phyloP scores from a whole-genome alignment of 2,329 filamentous ascomycete genomes.

The Sordariomycetes sp. region DNA sequence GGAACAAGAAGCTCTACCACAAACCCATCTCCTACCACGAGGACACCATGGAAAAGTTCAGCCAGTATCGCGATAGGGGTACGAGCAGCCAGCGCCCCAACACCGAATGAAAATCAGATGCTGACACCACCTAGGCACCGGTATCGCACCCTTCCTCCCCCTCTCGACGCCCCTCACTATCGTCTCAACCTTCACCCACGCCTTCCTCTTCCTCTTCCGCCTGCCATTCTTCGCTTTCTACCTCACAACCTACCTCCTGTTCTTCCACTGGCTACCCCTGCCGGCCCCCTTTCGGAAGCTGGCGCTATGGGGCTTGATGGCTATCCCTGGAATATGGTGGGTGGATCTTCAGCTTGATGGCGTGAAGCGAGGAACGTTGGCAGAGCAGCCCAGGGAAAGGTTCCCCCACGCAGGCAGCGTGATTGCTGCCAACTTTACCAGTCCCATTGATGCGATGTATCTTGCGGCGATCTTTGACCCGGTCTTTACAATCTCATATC shows the following conservation, averaged over 20 bases:
- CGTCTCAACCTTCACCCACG: constrained; percentile 54
- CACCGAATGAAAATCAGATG: constrained; percentile 1
- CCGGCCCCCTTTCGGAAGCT: constrained; percentile 62
- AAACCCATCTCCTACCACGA: too few species aligned
- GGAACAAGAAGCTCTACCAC: too few species aligned
- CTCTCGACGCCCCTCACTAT: constrained; percentile 56
- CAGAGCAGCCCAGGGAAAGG: constrained; percentile 61
- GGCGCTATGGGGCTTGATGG: constrained; percentile 78
- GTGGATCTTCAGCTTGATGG: constrained; percentile 97
- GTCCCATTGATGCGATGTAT: constrained; percentile 87
- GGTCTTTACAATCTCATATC: constrained; percentile 82
- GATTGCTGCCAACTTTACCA: constrained; percentile 86
- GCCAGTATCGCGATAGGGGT: constrained; percentile 87
- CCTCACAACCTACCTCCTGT: constrained; percentile 61
- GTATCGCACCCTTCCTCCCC: constrained; percentile 92
- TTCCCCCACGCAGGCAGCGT: constrained; percentile 73
- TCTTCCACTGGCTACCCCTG: constrained; percentile 74
- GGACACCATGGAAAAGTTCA: constrained; percentile 88
- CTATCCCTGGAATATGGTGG: constrained; percentile 93
- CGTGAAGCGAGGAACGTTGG: constrained; percentile 82
- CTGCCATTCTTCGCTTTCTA: constrained; percentile 68
- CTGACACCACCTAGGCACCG: constrained; percentile 57
- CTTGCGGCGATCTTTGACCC: constrained; percentile 94
- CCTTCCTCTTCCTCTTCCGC: constrained; percentile 70
- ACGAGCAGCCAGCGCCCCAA: constrained; percentile 9